Evolutionary conservation across 768 basidiomycete genomes (phyloP).

Genomic region (Russula ochroleuca): DNA sequence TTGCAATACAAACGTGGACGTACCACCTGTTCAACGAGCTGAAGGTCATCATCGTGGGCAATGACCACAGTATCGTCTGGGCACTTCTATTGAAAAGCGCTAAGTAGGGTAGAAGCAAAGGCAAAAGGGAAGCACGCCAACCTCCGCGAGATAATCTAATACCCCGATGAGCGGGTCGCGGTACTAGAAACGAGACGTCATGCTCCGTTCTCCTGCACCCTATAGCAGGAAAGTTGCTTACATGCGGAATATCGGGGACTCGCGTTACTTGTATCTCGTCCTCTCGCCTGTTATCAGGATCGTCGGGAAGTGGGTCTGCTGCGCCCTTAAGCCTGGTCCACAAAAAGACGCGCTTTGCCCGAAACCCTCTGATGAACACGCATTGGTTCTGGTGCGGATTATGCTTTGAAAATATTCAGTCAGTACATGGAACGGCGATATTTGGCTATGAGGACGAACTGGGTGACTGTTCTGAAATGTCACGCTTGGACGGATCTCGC

Average conservation of each 20-base stretch:
- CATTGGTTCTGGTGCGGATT: constrained; percentile 5
- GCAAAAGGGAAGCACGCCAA: not conserved
- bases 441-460: not conserved
- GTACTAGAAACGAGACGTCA: constrained; percentile 6
- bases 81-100: constrained; percentile 10
- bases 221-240: not conserved
- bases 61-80: constrained; percentile 8
- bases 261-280: constrained; percentile 5
- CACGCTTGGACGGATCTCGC: not conserved
- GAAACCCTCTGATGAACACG: constrained; percentile 17
- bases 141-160: constrained; percentile 22
- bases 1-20: not conserved
- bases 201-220: not conserved
- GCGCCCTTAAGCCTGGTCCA: not conserved
- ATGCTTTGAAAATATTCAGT: not conserved
- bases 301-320: constrained; percentile 8
- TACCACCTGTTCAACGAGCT: constrained; percentile 15
- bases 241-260: not conserved
- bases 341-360: constrained; percentile 8
- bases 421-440: not conserved
- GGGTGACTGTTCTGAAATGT: not conserved
- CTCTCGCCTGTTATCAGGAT: constrained; percentile 4
- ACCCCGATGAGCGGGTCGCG: constrained; percentile 16
- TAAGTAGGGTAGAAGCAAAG: not conserved
- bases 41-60: constrained; percentile 20